A percentile compares a stretch with the other conserved stretches of the same genome.
These are phyloP conservation scores for Lagenidium giganteum DNA, from an alignment of 352 stramenopile species.

Conservation along the genomic window DNA sequence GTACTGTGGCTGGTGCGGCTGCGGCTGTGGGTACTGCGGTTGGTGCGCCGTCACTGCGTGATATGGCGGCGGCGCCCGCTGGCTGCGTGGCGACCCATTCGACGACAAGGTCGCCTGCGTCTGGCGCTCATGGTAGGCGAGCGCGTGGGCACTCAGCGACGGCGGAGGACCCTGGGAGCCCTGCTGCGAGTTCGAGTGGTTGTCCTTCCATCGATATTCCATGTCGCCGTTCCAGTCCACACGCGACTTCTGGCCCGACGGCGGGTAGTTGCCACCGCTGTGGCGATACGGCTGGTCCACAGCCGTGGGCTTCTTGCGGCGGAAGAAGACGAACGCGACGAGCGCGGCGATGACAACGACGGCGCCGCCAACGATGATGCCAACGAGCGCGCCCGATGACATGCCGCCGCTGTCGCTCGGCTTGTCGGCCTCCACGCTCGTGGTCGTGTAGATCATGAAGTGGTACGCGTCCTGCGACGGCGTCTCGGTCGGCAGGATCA, in stretches of 20 bases:
- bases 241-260: slow-evolving; percentile 41
- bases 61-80: slow-evolving; percentile 9
- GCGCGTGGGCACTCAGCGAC: slow-evolving; percentile 49
- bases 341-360: slow-evolving; percentile 35
- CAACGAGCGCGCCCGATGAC: slow-evolving; percentile 39
- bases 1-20: slow-evolving; percentile 1
- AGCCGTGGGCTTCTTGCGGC: slow-evolving; percentile 27
- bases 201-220: slow-evolving; percentile 42
- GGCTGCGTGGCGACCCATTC: slow-evolving; percentile 42
- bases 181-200: slow-evolving; percentile 23
- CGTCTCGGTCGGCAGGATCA: slow-evolving; percentile 57
- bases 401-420: slow-evolving; percentile 10
- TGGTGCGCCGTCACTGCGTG: too few species aligned
- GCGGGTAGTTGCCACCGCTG: slow-evolving; percentile 51
- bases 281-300: slow-evolving; percentile 53
- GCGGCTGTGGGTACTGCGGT: too few species aligned
- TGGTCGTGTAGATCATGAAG: slow-evolving; percentile 75
- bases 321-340: slow-evolving; percentile 53
- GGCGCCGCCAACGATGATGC: slow-evolving; percentile 38
- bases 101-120: slow-evolving; percentile 70
- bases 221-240: slow-evolving; percentile 65
- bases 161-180: slow-evolving; percentile 35
- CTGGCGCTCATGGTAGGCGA: slow-evolving; percentile 53
- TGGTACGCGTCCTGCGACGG: slow-evolving; percentile 62
- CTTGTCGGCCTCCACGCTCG: slow-evolving; percentile 10